Conservation (phyloP, 177 flowering plant genomes). For the Tripterygium wilfordii region DNA sequence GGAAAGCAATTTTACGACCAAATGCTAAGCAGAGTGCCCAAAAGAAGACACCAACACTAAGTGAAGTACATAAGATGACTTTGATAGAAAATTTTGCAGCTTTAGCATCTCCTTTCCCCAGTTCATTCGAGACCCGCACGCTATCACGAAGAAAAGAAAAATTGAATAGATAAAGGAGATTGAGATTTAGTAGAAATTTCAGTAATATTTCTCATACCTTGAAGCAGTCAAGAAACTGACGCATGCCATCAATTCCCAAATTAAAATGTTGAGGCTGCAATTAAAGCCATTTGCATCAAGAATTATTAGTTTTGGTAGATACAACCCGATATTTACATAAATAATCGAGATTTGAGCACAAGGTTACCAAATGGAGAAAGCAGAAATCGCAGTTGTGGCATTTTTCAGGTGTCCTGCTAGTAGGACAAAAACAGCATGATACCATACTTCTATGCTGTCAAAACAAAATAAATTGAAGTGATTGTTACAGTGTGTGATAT, state of each 20-base stretch:
- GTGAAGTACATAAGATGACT: slow-evolving; percentile 31
- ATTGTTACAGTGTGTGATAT: not conserved
- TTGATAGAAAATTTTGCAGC: slow-evolving; percentile 46
- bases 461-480: not conserved
- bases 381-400: slow-evolving; percentile 38
- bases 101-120: slow-evolving; percentile 42
- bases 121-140: slow-evolving; percentile 48
- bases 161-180: not conserved
- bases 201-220: slow-evolving; percentile 16
- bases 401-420: slow-evolving; percentile 51
- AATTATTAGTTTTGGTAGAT: no score
- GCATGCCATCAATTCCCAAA: slow-evolving; percentile 50
- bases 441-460: slow-evolving; percentile 57
- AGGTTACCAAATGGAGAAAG: slow-evolving; percentile 61
- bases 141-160: slow-evolving; percentile 15
- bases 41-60: slow-evolving; percentile 36
- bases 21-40: slow-evolving; percentile 31
- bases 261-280: slow-evolving; percentile 51
- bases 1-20: slow-evolving; percentile 22
- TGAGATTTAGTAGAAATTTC: not conserved
- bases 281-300: not conserved
- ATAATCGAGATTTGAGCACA: not conserved
- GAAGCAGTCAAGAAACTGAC: slow-evolving; percentile 52
- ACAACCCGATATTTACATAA: no score
- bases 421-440: slow-evolving; percentile 39